Conservation (phyloP, 345 rosid species). For the Angophora floribunda region DNA sequence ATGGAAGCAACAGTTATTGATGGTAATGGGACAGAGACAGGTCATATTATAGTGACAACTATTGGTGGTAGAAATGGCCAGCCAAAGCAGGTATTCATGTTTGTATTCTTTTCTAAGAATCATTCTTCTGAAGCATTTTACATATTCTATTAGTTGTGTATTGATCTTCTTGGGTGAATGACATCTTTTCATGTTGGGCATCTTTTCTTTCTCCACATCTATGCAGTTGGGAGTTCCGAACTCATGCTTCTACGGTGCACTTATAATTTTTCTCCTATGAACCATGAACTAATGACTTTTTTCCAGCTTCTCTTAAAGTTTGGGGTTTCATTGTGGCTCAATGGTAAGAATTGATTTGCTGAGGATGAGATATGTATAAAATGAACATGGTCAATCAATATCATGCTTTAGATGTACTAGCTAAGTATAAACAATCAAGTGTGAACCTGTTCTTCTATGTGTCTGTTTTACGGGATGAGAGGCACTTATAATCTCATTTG, state of each 20-base stretch:
- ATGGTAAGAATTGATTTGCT: neutral
- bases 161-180: neutral
- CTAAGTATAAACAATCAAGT: neutral
- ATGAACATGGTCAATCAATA: neutral
- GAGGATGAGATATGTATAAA: neutral
- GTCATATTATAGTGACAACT: slow-evolving; percentile 92
- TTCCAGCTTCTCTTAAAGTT: neutral
- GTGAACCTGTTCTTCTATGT: neutral
- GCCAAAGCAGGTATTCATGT: slow-evolving; percentile 73
- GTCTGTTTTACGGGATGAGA: neutral
- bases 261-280: neutral
- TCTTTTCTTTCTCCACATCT: neutral
- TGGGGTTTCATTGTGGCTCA: neutral
- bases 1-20: slow-evolving; percentile 86
- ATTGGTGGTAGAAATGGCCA: slow-evolving; percentile 97
- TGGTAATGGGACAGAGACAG: slow-evolving; percentile 87
- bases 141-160: neutral
- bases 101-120: neutral
- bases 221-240: neutral
- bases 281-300: neutral
- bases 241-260: neutral
- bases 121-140: neutral
- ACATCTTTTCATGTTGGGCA: neutral
- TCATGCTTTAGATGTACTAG: neutral
- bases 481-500: neutral